Base-by-base conservation (phyloP, 768 basidiomycete genomes). In the Suillus americanus region DNA sequence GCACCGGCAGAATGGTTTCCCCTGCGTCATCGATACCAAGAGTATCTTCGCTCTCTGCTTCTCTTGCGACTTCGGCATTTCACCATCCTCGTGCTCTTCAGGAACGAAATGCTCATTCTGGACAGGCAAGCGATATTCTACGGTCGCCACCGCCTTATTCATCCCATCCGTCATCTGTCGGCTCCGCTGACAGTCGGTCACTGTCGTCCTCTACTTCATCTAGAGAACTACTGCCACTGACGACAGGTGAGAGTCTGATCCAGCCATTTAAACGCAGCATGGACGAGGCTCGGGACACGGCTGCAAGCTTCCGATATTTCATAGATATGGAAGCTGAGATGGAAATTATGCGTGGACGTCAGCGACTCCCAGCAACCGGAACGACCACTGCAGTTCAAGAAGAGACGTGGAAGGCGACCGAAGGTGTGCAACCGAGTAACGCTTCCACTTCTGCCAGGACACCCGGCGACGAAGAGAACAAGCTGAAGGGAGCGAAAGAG, bases 1-100 rank as follows among this genome's bases (percentile, higher is more conserved):
- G 74, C 37, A 62, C 81, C 10, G 65, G 79, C 64, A 78, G 82
- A 51, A 71, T 76, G 41, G 71, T 76, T 67, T 73, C 79, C 60
- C 69, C 78, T 3, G 71, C 82, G 40, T 72, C 83, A 6, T 73
- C 79, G 33, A 70, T 74, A 33, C 78, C 81, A 37, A 79, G 80
- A 59, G 66, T 81, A 38, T 92, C 90, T 61, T 85, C 87, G 6
- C 83, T 92, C 50, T 91, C 90, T 23, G 85, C 85, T n/a, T 91
- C 90, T 40, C 79, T 92, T 51, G 86, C 82, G 7, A 84, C 83
- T 25, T 81, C 88, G 23, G 77, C 78, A 18, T 86, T 90, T 68
- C 82, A 89, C 64, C 79, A 85, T 68, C 83, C 85, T 5, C 81
- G 74, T 63, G 78, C 79, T 28, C 69, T 63, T 60, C 68, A 67